A percentile compares a stretch with the other conserved stretches of the same genome.
Conservation (phyloP, 176 grass and related monocot species). For the Echinochloa phyllopogon region DNA sequence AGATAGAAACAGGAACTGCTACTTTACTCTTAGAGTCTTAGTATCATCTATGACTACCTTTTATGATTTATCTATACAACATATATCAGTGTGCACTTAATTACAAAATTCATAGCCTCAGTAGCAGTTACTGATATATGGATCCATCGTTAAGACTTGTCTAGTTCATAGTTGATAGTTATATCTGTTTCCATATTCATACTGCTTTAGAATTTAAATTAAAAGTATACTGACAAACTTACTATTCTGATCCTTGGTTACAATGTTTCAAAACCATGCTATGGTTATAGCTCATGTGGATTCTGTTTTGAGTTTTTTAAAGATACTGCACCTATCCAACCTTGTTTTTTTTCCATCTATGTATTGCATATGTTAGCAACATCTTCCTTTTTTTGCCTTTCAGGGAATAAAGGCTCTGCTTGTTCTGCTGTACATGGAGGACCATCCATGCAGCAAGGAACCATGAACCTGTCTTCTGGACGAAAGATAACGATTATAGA, state of each 20-base stretch:
- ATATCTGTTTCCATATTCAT: not conserved
- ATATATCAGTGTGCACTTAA: not conserved
- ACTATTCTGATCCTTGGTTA: slow-evolving; percentile 13
- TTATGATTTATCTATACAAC: not conserved
- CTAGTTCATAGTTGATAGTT: not conserved
- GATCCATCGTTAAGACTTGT: not conserved
- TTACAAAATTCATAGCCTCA: not conserved
- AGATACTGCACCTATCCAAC: not conserved
- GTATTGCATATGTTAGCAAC: not conserved
- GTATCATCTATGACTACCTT: not conserved
- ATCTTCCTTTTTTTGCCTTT: slow-evolving; percentile 6
- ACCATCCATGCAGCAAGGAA: slow-evolving; percentile 33
- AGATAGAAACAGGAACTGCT: not conserved
- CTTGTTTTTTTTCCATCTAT: not conserved
- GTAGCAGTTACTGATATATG: not conserved
- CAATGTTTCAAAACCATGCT: not conserved
- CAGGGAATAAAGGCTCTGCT: slow-evolving; percentile 32
- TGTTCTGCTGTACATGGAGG: slow-evolving; percentile 27
- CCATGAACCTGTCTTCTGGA: slow-evolving; percentile 4
- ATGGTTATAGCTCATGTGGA: not conserved
- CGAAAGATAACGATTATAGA: slow-evolving; percentile 8
- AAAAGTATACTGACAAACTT: not conserved
- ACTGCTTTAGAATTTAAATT: slow-evolving; percentile 4
- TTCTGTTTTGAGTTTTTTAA: slow-evolving; percentile 13
- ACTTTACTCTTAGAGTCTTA: not conserved